phyloP scores from a whole-genome alignment of 345 rosid species.

The Ailanthus altissimus region DNA sequence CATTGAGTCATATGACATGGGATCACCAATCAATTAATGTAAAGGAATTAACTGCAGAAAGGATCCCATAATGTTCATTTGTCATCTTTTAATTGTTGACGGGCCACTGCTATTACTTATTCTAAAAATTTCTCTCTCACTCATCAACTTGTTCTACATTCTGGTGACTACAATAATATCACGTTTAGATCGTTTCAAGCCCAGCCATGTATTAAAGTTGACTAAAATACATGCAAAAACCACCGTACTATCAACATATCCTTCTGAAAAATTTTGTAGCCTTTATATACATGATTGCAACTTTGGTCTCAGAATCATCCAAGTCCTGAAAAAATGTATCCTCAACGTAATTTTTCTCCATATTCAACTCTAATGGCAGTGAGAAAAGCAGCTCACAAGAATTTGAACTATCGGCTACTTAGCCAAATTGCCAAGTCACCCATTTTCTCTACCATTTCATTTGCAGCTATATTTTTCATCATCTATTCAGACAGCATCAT shows the following conservation, averaged over 20 bases:
- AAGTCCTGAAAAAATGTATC: conserved; percentile 4
- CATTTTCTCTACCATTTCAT: conserved; percentile 18
- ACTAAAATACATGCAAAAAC: not conserved
- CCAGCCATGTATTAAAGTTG: not conserved
- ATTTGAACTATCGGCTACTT: conserved; percentile 7
- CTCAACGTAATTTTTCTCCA: conserved; percentile 6
- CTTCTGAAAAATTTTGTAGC: not conserved
- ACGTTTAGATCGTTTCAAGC: too few species aligned
- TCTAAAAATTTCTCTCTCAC: not conserved
- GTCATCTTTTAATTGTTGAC: not conserved
- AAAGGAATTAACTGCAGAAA: too few species aligned
- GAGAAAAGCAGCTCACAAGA: conserved; percentile 17
- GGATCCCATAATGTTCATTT: not conserved
- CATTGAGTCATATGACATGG: too few species aligned
- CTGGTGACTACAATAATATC: too few species aligned
- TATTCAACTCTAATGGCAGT: conserved; percentile 16
- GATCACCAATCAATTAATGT: too few species aligned
- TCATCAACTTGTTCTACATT: not conserved
- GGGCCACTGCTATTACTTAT: not conserved
- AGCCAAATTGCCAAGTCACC: conserved; percentile 23
- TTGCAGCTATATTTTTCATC: conserved; percentile 33
- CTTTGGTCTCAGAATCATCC: not conserved
- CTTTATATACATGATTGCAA: not conserved
- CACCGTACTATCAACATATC: not conserved
- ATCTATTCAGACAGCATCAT: conserved; percentile 26